Base-by-base conservation (phyloP, 768 basidiomycete genomes). In the Xanthoconium stramineum region DNA sequence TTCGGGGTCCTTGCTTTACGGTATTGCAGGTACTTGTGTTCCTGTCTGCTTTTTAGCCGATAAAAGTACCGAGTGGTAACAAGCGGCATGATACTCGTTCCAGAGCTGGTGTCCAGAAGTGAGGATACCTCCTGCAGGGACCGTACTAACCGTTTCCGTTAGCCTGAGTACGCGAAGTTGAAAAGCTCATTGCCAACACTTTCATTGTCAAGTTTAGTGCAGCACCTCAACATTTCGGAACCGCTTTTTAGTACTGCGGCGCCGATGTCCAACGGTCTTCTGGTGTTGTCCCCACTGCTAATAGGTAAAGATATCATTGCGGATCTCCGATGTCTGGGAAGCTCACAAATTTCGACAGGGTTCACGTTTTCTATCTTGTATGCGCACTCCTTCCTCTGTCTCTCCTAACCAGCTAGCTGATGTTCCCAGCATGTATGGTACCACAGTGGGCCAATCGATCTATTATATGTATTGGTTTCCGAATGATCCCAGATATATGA, bases 391-490 rank as follows among this genome's bases (percentile, higher is more conserved):
- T 32, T 6, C 12, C 17, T 9, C 6, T 32, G 14, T 20, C 5
- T 20, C 14, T 42, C n/a, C 3, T 6, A n/a, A 24, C 24, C 2
- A 2, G 12, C 7, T 20, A 24, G 11, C 32, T 30, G 19, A 46
- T 14, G 10, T n/a, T 52, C 45, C n/a, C 20, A 60, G 59, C 29
- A 53, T 60, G 55, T 60, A 60, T 29, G 59, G 59, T 32, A 47
- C 11, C 13, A 29, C 59, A 9, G 13, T 60, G 11, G 55, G 55
- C 19, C 59, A 57, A 43, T 57, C 55, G 19, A 42, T 60, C 28
- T 60, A 33, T 39, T 60, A 60, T 29, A 30, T 6, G 7, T 28
- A 42, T 20, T 60, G 24, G 38, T 60, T 60, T 38, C 55, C 59
- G 13, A 33, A 57, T 9, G 59, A 60, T 20, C 13, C 33, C 10